Conservation (phyloP, 1,284 basidiomycete species). For the Fomitopsis palustris region DNA sequence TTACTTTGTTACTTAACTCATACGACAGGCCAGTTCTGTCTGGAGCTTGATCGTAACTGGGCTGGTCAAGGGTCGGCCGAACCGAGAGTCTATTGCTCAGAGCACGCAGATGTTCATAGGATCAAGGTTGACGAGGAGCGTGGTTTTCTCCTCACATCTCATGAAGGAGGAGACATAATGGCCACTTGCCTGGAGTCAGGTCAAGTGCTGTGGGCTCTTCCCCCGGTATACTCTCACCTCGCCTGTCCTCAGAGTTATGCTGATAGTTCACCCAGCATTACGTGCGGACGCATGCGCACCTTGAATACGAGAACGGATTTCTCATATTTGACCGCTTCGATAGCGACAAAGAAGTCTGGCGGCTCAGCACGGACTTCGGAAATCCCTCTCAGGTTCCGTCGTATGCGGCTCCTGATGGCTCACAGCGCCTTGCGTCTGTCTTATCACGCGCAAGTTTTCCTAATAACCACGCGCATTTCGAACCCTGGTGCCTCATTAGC, state of each 20-base stretch:
- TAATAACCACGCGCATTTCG: slow-evolving; percentile 44
- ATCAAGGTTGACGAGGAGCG: slow-evolving; percentile 68
- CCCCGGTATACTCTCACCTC: slow-evolving; percentile 29
- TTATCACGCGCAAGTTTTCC: slow-evolving; percentile 2
- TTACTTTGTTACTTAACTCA: slow-evolving; percentile 29
- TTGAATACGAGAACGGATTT: slow-evolving; percentile 71
- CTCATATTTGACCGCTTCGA: slow-evolving; percentile 62
- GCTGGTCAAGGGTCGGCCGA: slow-evolving; percentile 41
- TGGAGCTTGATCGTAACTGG: slow-evolving; percentile 53
- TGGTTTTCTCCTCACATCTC: slow-evolving; percentile 56
- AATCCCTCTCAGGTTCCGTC: slow-evolving; percentile 15
- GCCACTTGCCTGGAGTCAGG: slow-evolving; percentile 51
- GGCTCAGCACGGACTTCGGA: slow-evolving; percentile 34
- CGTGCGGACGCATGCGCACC: slow-evolving; percentile 58
- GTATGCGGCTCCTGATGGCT: slow-evolving; percentile 28
- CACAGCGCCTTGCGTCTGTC: slow-evolving; percentile 29
- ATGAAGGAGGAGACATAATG: slow-evolving; percentile 45
- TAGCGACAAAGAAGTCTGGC: slow-evolving; percentile 67
- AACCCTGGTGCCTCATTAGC: slow-evolving; percentile 52
- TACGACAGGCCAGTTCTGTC: slow-evolving; percentile 32
- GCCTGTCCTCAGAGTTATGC: slow-evolving; percentile 13
- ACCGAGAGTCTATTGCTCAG: slow-evolving; percentile 30
- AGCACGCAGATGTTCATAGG: slow-evolving; percentile 51
- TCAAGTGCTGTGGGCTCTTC: slow-evolving; percentile 53
- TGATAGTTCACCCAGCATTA: slow-evolving; percentile 39